Percentiles rank a stretch among this genome's conserved stretches.
These are phyloP conservation scores for Rosa chinensis DNA, from an alignment of 306 rosid species.

Conservation along the genomic window DNA sequence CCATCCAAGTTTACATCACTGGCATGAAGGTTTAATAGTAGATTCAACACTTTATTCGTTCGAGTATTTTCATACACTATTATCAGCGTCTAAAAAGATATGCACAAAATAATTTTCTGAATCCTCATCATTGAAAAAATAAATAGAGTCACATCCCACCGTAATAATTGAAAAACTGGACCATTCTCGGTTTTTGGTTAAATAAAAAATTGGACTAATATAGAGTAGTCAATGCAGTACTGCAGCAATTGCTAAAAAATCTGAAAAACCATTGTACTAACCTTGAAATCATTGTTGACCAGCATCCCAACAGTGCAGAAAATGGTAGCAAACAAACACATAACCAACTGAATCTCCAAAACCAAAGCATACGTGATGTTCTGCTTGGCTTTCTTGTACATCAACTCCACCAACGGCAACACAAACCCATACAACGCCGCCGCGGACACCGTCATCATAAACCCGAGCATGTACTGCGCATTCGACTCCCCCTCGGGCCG, in stretches of 20 bases:
- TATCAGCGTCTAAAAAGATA: no score
- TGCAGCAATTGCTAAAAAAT: background rate
- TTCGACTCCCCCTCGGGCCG: slow-evolving; percentile 66
- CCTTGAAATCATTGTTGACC: slow-evolving; percentile 77
- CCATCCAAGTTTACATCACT: background rate
- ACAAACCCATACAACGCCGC: slow-evolving; percentile 69
- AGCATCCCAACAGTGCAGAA: slow-evolving; percentile 76
- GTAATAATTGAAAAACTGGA: background rate
- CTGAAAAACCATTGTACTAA: background rate
- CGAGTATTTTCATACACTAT: no score
- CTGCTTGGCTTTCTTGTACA: slow-evolving; percentile 59
- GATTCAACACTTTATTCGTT: no score
- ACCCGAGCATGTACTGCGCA: slow-evolving; percentile 50
- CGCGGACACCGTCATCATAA: slow-evolving; percentile 65
- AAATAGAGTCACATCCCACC: background rate
- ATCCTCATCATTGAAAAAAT: background rate
- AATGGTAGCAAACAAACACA: slow-evolving; percentile 62
- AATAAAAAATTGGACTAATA: background rate
- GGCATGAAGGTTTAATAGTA: no score
- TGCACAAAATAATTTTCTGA: background rate
- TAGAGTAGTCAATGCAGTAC: background rate
- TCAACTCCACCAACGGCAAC: slow-evolving; percentile 71
- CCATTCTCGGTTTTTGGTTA: background rate
- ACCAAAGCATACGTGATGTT: slow-evolving; percentile 56
- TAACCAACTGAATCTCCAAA: slow-evolving; percentile 80